Conservation (phyloP, 73 alveolate species). For the Tetrahymena elliotti region DNA sequence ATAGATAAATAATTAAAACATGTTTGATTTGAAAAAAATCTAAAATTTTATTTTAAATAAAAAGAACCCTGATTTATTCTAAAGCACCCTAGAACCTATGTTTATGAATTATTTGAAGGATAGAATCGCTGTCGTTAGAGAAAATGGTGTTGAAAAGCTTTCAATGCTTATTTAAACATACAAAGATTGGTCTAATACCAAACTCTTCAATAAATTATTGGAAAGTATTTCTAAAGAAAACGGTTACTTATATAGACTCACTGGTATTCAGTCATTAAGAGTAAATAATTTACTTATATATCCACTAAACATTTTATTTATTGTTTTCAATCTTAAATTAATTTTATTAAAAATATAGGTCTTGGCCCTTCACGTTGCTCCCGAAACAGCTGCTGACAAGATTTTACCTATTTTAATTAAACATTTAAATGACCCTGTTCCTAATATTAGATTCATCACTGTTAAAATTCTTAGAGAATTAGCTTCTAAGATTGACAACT, state of each 20-base stretch:
- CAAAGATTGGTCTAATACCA: constrained; percentile 85
- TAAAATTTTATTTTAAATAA: too few species aligned
- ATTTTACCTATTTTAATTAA: constrained; percentile 75
- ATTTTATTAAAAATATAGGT: neutral
- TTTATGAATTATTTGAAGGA: constrained; percentile 83
- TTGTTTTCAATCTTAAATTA: neutral
- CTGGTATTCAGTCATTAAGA: constrained; percentile 54
- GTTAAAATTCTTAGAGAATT: constrained; percentile 72
- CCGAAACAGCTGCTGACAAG: constrained; percentile 66
- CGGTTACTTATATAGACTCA: constrained; percentile 83
- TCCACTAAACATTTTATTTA: neutral
- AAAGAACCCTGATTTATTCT: constrained; percentile 79
- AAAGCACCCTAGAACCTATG: constrained; percentile 67
- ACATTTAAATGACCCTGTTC: constrained; percentile 87
- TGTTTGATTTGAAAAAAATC: too few species aligned
- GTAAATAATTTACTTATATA: neutral
- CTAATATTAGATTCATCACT: constrained; percentile 87
- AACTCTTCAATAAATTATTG: constrained; percentile 77
- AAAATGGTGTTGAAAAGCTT: constrained; percentile 76
- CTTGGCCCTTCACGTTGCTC: constrained; percentile 55
- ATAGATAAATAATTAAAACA: neutral
- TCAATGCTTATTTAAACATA: constrained; percentile 66
- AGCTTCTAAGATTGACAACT: constrained; percentile 55
- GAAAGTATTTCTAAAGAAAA: constrained; percentile 76
- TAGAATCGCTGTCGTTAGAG: constrained; percentile 94